Base-by-base conservation (phyloP, 2,329 filamentous ascomycete species). In the Alternaria metachromatica region DNA sequence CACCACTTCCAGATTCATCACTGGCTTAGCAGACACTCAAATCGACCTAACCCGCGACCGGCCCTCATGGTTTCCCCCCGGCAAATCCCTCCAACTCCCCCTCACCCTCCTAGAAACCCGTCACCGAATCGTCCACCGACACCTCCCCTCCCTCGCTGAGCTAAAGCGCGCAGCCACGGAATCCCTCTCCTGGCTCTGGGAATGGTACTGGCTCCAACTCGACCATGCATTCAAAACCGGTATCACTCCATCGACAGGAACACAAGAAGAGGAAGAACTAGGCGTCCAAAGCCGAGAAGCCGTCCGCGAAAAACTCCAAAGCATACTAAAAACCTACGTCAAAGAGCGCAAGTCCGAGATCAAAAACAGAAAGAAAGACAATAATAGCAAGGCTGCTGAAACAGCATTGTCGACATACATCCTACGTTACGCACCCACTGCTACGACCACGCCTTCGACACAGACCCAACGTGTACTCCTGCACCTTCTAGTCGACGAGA, bases 91-190 rank as follows among this genome's bases (percentile, higher is more conserved):
- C 28, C 66, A 73, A 55, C 66, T 72, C 12, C 76, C 74, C 91
- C 23, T 91, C 90, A 63, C 89, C 87, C 96, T 97, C 79, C 93
- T 97, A 58, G 94, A 97, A 83, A 84, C 96, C 62, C 88, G 94
- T 49, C 94, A 97, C 78, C 92, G 96, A 81, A 92, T 92, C 46
- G 96, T 94, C 44, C 94, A 98, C 78, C 92, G 96, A 79, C 92
- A 94, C 76, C 83, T 97, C 60, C 94, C 94, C 0, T 89, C 90
- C 1, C 83, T 97, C 57, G 85, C 87, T 11, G 89, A 93, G 66
- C 83, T 97, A 65, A 87, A 93, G 56, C 85, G 86, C 37, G 91
- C 91, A 2, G 88, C 91, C 2, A 82, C 85, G 66, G 88, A 90
- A 71, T 92, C 91, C 1, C 83, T 97, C 65, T 84, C 85, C 48